Percentiles rank a stretch among this genome's conserved stretches.
Conservation (phyloP, 441 rosid genomes). For the Pelargonium australe region DNA sequence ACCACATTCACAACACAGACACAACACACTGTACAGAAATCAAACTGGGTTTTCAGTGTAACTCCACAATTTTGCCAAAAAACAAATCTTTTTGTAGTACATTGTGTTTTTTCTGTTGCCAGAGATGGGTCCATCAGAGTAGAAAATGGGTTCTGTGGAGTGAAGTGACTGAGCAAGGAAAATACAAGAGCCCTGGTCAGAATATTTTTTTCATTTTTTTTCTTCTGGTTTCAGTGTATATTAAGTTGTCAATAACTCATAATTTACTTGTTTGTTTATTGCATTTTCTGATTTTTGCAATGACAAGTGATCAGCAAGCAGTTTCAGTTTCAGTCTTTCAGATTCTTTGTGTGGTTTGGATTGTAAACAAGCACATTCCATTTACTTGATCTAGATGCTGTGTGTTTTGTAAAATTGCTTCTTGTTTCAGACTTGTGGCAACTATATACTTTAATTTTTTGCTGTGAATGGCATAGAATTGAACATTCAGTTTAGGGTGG, state of each 20-base stretch:
- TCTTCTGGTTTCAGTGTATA: background rate
- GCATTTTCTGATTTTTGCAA: background rate
- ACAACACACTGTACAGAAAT: background rate
- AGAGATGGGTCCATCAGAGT: background rate
- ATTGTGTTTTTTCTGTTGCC: background rate
- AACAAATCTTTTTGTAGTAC: background rate
- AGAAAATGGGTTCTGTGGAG: background rate
- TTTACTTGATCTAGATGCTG: background rate
- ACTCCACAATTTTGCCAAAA: background rate
- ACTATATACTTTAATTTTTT: background rate
- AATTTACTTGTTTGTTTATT: background rate
- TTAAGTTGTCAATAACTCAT: background rate
- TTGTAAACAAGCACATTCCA: background rate
- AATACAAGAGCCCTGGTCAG: constrained; percentile 3
- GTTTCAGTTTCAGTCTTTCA: background rate
- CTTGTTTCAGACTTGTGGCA: background rate
- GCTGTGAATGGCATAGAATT: background rate
- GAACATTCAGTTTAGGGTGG: background rate
- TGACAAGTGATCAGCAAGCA: background rate
- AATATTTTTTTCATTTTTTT: background rate
- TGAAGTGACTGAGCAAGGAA: background rate
- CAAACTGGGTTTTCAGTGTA: background rate
- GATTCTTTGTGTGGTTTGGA: too few species aligned
- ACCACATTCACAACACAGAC: background rate
- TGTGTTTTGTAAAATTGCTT: background rate